Evolutionary conservation across 2,329 filamentous ascomycete species (phyloP).

Genomic region (Rutstroemia sp.): DNA sequence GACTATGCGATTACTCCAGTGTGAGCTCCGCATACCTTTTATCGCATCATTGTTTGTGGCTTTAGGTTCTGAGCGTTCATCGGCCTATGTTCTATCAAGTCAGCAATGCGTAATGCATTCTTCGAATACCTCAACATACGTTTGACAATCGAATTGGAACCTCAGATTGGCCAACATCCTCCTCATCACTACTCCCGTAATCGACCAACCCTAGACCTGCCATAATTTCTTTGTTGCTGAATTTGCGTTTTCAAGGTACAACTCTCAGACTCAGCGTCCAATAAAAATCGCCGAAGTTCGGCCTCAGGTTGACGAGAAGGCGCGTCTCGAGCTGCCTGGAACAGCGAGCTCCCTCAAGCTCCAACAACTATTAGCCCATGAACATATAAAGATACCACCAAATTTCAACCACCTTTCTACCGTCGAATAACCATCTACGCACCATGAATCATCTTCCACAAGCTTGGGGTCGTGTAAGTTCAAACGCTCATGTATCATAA

Average conservation of each 20-base stretch:
- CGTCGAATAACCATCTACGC: background rate
- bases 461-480: slow-evolving; percentile 63
- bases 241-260: background rate
- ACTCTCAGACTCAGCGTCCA: background rate
- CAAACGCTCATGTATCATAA: background rate
- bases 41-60: slow-evolving; percentile 14
- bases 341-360: slow-evolving; percentile 10
- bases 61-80: slow-evolving; percentile 11
- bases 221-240: slow-evolving; percentile 15
- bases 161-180: slow-evolving; percentile 22
- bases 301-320: slow-evolving; percentile 2
- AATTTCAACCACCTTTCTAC: background rate
- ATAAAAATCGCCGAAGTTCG: slow-evolving; percentile 1
- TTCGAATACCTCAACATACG: slow-evolving; percentile 13
- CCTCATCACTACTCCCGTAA: slow-evolving; percentile 35
- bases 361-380: slow-evolving; percentile 8
- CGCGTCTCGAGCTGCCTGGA: slow-evolving; percentile 12
- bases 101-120: slow-evolving; percentile 11
- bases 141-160: slow-evolving; percentile 13
- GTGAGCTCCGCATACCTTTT: slow-evolving; percentile 14
- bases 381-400: slow-evolving; percentile 5
- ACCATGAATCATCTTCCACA: slow-evolving; percentile 66
- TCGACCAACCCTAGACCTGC: slow-evolving; percentile 31
- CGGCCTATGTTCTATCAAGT: slow-evolving; percentile 18
- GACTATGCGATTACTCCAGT: background rate